A percentile compares a stretch with the other conserved stretches of the same genome.
Conservation (phyloP, 2,329 filamentous ascomycete genomes). For the Atkinsonella hypoxylon region DNA sequence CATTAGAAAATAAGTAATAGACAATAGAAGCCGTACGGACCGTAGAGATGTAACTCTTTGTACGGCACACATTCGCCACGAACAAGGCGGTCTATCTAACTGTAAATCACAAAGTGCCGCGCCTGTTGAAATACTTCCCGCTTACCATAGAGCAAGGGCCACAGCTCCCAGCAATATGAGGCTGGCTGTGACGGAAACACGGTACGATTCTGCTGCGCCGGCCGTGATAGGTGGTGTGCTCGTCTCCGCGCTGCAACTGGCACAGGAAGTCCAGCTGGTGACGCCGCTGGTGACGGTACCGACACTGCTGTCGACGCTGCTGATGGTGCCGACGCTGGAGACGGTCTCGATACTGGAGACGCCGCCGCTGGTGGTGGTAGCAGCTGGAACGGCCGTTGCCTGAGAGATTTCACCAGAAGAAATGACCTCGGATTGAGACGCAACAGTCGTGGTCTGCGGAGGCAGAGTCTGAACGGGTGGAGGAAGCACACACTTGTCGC, state of each 20-base stretch:
- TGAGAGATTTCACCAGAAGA: neutral
- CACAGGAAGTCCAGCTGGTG: constrained; percentile 6
- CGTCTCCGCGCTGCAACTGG: constrained; percentile 6
- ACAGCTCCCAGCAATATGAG: constrained; percentile 11
- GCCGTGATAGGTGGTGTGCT: constrained; percentile 8
- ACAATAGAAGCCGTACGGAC: neutral
- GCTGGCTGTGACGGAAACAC: constrained; percentile 6
- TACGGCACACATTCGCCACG: neutral
- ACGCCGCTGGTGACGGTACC: neutral
- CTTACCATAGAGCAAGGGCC: constrained; percentile 12
- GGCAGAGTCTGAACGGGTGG: constrained; percentile 7
- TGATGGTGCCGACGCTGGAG: neutral
- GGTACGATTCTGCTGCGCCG: constrained; percentile 10
- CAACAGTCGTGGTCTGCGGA: neutral
- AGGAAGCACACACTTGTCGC: constrained; percentile 9
- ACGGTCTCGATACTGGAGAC: neutral
- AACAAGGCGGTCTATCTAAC: neutral
- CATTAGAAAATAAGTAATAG: neutral
- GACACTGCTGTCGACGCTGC: neutral
- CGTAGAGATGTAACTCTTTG: neutral
- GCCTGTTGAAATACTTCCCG: neutral
- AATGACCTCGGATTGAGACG: neutral
- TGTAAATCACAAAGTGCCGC: neutral
- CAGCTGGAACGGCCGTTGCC: neutral
- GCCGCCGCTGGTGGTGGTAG: neutral